A percentile compares a stretch with the other conserved stretches of the same genome.
These are phyloP conservation scores for Curvularia verruculosa DNA, from an alignment of 2,329 filamentous ascomycete species.

Conservation along the genomic window DNA sequence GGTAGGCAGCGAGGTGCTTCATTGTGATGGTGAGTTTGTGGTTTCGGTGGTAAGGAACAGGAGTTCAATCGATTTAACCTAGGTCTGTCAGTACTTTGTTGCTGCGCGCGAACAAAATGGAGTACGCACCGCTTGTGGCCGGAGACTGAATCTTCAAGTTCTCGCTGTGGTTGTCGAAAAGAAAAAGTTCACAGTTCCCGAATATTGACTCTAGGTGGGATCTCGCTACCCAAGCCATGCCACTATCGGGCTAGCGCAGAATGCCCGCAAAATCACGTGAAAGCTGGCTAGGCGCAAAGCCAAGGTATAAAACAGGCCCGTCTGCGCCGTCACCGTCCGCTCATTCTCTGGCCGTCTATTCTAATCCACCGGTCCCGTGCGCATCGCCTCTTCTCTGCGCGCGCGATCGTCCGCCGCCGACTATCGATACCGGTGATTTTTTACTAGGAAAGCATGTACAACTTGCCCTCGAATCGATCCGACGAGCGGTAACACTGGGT, in stretches of 20 bases:
- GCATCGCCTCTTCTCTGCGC: constrained; percentile 20
- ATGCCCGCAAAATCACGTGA: constrained; percentile 24
- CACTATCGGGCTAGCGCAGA: constrained; percentile 8
- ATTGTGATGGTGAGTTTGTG: constrained; percentile 68
- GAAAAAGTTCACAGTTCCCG: constrained; percentile 42
- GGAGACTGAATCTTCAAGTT: constrained; percentile 99
- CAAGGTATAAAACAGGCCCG: constrained; percentile 29
- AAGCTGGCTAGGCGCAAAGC: constrained; percentile 14
- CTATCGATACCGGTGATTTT: constrained; percentile 18
- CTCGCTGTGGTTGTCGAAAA: constrained; percentile 51
- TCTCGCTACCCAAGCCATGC: constrained; percentile 16
- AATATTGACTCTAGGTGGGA: constrained; percentile 25
- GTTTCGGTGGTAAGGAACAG: constrained; percentile 63
- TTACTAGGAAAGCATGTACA: constrained; percentile 43
- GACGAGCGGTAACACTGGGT: constrained; percentile 48
- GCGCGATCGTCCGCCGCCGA: constrained; percentile 19
- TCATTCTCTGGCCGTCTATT: constrained; percentile 30
- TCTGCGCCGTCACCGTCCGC: constrained; percentile 33
- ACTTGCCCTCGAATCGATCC: constrained; percentile 38
- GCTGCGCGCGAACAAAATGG: background rate
- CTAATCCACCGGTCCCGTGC: constrained; percentile 24
- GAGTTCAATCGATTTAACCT: constrained; percentile 92
- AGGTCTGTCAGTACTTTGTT: constrained; percentile 28
- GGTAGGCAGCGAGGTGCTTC: constrained; percentile 99
- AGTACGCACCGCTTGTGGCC: constrained; percentile 74